Base-by-base conservation (phyloP, 2,329 filamentous ascomycete genomes). In the Claviceps humidiphila region DNA sequence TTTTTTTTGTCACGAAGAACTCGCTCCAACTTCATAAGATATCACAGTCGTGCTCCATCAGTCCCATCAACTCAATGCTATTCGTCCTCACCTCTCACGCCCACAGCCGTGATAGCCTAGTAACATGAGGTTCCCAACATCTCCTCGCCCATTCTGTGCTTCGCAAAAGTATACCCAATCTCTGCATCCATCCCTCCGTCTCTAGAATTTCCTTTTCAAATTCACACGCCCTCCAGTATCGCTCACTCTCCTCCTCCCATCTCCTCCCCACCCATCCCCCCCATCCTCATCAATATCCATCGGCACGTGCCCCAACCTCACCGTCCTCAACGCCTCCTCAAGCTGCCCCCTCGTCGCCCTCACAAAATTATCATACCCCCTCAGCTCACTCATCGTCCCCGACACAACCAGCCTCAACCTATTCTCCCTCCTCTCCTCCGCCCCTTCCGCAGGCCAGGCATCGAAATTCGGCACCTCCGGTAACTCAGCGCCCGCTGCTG, bases 341-440 rank as follows among this genome's bases (percentile, higher is more conserved):
- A 62, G 56, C 5, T 22, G 4, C 3, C 20, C 50, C 11, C 57
- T 58, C 5, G 50, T 52, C 37, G 30, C 17, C 16, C 46, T 38
- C 6, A 62, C 46, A 22, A 64, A 57, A 1, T n/a, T 48, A 26
- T 67, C 61, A 47, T 63, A 66, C 11, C 44, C 47, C 5, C 51
- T 53, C 3, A 66, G 47, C 6, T 61, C 55, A 0, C n/a, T 14
- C 6, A 60, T 53, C 2, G 61, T 61, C 7, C 43, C 24, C 0
- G 54, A 50, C 1, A 62, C 55, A 26, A 57, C 51, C 7, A 49
- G 40, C 58, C 66, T 56, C 38, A 61, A 43, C 38, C 55, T 47
- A n/a, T 47, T 52, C 4, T 58, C 55, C 9, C 58, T 57, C 48
- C 49, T 53, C 46, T 65, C 62, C 4, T 60, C 58, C 34, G 63